phyloP scores from a whole-genome alignment of 345 rosid genomes.

The Hirschfeldia incana region DNA sequence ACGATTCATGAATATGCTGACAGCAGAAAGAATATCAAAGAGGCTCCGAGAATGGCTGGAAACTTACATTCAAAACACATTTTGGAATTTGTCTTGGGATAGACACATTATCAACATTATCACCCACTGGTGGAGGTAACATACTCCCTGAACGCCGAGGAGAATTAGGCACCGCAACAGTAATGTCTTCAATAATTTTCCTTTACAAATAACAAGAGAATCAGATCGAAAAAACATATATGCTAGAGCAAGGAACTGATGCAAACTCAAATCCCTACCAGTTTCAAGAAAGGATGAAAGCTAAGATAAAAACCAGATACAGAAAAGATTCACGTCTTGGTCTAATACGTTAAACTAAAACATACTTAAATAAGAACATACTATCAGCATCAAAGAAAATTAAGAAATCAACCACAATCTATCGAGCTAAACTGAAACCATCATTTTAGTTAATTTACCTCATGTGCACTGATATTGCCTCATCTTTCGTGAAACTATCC shows the following conservation, averaged over 20 bases:
- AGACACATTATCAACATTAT: slow-evolving; percentile 51
- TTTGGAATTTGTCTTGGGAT: slow-evolving; percentile 53
- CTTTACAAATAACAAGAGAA: slow-evolving; percentile 41
- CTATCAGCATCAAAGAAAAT: neutral
- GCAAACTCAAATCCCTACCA: slow-evolving; percentile 4
- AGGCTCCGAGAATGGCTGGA: neutral
- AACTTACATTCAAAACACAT: slow-evolving; percentile 62
- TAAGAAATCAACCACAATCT: slow-evolving; percentile 7
- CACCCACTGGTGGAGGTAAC: slow-evolving; percentile 86
- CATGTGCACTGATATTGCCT: slow-evolving; percentile 75
- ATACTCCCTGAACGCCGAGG: slow-evolving; percentile 62
- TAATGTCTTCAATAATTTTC: slow-evolving; percentile 80
- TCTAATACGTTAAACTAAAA: neutral
- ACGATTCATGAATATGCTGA: slow-evolving; percentile 15
- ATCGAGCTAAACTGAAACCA: neutral
- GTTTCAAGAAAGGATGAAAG: slow-evolving; percentile 8
- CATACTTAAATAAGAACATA: neutral
- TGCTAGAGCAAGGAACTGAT: slow-evolving; percentile 7
- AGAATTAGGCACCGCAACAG: slow-evolving; percentile 53
- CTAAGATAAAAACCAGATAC: neutral
- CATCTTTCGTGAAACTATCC: slow-evolving; percentile 97
- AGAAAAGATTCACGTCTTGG: slow-evolving; percentile 19
- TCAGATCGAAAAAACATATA: slow-evolving; percentile 30
- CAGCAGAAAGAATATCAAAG: slow-evolving; percentile 13
- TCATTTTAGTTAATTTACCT: slow-evolving; percentile 48